Conservation (phyloP, 192 early-diverging fungal genomes). For the Coemansia sp. region DNA sequence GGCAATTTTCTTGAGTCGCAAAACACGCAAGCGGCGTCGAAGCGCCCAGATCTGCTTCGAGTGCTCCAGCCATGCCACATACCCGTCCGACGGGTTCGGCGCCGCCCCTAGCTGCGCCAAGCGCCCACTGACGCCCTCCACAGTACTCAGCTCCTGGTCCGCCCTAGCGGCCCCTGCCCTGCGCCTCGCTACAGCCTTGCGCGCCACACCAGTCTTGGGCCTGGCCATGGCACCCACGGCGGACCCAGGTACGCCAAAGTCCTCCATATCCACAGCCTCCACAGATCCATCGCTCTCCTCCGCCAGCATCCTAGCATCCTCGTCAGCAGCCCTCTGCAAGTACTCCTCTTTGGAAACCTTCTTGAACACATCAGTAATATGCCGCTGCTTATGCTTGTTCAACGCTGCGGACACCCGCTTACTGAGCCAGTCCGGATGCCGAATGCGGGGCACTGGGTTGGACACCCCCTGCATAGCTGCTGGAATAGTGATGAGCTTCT, state of each 20-base stretch:
- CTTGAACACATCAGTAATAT: constrained; percentile 82
- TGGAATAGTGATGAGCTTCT: constrained; percentile 97
- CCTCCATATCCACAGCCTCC: constrained; percentile 56
- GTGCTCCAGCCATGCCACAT: constrained; percentile 69
- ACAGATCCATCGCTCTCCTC: not conserved
- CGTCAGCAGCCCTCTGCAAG: constrained; percentile 17
- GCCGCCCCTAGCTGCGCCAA: constrained; percentile 53
- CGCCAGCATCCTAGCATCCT: not conserved
- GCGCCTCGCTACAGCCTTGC: constrained; percentile 9
- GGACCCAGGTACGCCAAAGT: constrained; percentile 45
- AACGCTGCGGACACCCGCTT: constrained; percentile 73
- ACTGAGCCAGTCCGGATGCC: constrained; percentile 93
- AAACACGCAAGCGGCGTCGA: constrained; percentile 54
- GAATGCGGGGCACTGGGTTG: constrained; percentile 91
- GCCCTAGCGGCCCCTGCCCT: not conserved
- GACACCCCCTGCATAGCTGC: constrained; percentile 93
- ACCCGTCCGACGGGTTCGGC: constrained; percentile 69
- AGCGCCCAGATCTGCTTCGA: constrained; percentile 77
- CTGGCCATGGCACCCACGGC: not conserved
- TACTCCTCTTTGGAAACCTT: constrained; percentile 43
- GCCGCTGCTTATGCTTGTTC: constrained; percentile 80
- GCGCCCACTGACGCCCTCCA: constrained; percentile 37
- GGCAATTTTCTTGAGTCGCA: constrained; percentile 44
- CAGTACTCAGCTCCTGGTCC: constrained; percentile 30
- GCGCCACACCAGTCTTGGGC: constrained; percentile 22